Evolutionary conservation across 192 early-diverging fungal genomes (phyloP).

Genomic region (Coemansia umbellata): DNA sequence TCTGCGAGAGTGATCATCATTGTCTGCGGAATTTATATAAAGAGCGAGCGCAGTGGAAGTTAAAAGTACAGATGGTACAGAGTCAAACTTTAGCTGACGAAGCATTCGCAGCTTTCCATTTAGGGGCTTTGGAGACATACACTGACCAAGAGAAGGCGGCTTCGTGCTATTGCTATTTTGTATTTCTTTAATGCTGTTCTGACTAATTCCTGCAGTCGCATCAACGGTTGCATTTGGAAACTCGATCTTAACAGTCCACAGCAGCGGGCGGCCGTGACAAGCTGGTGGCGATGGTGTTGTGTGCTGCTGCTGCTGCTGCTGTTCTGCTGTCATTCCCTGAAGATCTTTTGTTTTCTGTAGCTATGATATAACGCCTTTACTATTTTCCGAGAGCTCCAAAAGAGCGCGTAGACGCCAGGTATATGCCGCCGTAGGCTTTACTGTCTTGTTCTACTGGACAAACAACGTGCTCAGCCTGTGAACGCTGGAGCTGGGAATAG

Average conservation of each 20-base stretch:
- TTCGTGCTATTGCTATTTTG: too few species aligned
- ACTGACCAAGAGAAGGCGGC: neutral
- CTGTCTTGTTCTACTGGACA: too few species aligned
- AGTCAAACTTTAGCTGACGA: conserved; percentile 1
- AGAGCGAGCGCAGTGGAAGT: conserved; percentile 8
- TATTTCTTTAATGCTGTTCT: too few species aligned
- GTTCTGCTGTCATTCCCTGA: too few species aligned
- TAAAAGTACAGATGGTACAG: conserved; percentile 28
- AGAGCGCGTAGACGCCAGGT: too few species aligned
- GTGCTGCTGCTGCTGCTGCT: neutral
- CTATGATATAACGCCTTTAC: too few species aligned
- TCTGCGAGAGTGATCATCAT: conserved; percentile 5
- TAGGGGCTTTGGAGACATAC: neutral
- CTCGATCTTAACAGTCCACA: conserved; percentile 14
- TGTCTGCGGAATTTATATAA: conserved; percentile 20
- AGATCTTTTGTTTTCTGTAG: too few species aligned
- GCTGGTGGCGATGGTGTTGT: too few species aligned
- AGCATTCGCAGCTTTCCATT: conserved; percentile 33
- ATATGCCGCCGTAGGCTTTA: too few species aligned
- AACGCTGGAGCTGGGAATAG: too few species aligned
- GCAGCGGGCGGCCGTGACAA: neutral
- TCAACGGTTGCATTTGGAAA: conserved; percentile 7
- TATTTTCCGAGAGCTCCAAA: too few species aligned
- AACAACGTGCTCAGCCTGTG: too few species aligned
- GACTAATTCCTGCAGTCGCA: conserved; percentile 12